A percentile compares a stretch with the other conserved stretches of the same genome.
These are phyloP conservation scores for Neurospora sp. DNA, from an alignment of 495 filamentous ascomycete genomes.

Conservation along the genomic window DNA sequence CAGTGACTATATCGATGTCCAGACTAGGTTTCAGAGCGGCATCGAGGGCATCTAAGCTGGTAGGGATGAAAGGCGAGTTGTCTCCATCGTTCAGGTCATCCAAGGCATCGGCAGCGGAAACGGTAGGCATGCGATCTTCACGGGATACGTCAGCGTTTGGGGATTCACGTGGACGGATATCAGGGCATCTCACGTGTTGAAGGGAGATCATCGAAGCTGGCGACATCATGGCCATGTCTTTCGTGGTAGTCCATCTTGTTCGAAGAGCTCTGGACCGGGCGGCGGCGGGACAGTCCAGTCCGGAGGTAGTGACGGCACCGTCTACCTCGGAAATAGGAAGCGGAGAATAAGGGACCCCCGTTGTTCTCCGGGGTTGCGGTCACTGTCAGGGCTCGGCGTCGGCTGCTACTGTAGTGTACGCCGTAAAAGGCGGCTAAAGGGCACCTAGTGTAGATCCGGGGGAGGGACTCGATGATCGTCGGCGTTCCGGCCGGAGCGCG, in stretches of 20 bases:
- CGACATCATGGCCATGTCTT: slow-evolving; percentile 34
- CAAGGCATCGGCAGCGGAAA: slow-evolving; percentile 79
- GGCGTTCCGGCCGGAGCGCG: not conserved
- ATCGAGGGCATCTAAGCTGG: slow-evolving; percentile 56
- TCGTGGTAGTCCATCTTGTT: slow-evolving; percentile 31
- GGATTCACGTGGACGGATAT: not conserved
- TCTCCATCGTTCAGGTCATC: slow-evolving; percentile 41
- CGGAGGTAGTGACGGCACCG: not conserved
- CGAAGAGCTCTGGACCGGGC: not conserved
- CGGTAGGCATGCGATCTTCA: slow-evolving; percentile 71
- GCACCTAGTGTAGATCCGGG: not conserved
- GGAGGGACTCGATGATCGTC: not conserved
- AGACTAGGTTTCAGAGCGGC: slow-evolving; percentile 15
- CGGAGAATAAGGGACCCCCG: not conserved
- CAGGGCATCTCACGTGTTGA: slow-evolving; percentile 21
- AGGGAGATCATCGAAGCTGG: slow-evolving; percentile 33
- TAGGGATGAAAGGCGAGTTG: slow-evolving; percentile 47
- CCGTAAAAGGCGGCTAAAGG: not conserved
- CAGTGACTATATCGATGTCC: slow-evolving; percentile 8
- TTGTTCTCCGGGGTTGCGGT: not conserved
- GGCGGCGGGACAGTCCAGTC: not conserved
- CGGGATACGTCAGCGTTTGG: slow-evolving; percentile 6
- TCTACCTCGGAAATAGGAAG: not conserved
- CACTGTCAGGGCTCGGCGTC: not conserved
- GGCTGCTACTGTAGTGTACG: not conserved